Percentiles rank a stretch among this genome's conserved stretches.
phyloP scores from a whole-genome alignment of 805 yeast species.

The Scheffersomyces coipomensis region DNA sequence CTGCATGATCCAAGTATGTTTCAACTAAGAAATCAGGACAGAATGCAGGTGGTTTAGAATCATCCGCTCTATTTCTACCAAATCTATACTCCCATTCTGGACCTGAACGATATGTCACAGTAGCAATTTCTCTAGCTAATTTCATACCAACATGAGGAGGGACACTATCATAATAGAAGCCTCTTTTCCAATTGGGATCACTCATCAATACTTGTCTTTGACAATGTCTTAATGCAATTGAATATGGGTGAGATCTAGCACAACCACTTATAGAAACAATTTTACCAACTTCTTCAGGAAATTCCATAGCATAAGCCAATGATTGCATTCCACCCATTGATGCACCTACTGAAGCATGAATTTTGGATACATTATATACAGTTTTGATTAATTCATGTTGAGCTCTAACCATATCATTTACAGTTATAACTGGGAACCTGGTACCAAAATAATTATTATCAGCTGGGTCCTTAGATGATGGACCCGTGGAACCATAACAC shows the following conservation, averaged over 20 bases:
- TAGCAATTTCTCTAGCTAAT: slow-evolving; percentile 88
- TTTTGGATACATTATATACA: slow-evolving; percentile 58
- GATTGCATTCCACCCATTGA: slow-evolving; percentile 99
- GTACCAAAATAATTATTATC: slow-evolving; percentile 73
- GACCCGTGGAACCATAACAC: slow-evolving; percentile 94
- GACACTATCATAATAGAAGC: slow-evolving; percentile 72
- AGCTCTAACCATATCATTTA: slow-evolving; percentile 89
- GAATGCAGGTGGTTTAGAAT: slow-evolving; percentile 73
- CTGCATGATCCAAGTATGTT: slow-evolving; percentile 91
- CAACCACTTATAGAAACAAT: slow-evolving; percentile 86
- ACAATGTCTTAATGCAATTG: slow-evolving; percentile 89
- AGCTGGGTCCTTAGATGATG: slow-evolving; percentile 75
- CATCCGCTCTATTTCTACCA: slow-evolving; percentile 85
- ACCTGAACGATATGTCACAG: slow-evolving; percentile 90
- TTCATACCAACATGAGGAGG: slow-evolving; percentile 97
- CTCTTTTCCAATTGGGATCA: slow-evolving; percentile 93
- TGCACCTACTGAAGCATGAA: slow-evolving; percentile 83
- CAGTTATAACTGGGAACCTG: slow-evolving; percentile 79
- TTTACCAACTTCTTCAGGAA: slow-evolving; percentile 70
- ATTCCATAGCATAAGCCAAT: slow-evolving; percentile 81
- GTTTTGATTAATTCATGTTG: slow-evolving; percentile 68
- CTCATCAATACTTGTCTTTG: slow-evolving; percentile 93
- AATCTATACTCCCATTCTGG: slow-evolving; percentile 96
- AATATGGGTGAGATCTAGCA: slow-evolving; percentile 90
- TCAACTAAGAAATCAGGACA: slow-evolving; percentile 94